These are phyloP conservation scores for Mediolabrus comicus DNA, from an alignment of 108 stramenopile species.

Conservation along the genomic window DNA sequence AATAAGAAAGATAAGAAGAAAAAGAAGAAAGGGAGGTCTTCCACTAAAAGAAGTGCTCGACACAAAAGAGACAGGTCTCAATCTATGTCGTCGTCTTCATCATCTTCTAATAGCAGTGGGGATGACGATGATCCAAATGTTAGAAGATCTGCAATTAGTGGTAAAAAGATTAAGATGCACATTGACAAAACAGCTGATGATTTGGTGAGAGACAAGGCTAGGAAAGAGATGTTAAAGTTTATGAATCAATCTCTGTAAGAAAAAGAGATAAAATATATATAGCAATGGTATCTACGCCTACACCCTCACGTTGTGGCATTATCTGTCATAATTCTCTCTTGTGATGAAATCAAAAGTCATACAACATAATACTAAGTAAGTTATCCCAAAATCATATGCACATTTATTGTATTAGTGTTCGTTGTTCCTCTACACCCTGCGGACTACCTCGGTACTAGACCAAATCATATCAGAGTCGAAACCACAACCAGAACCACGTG, in stretches of 20 bases:
- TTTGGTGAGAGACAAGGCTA: conserved; percentile 69
- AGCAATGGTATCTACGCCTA: no score
- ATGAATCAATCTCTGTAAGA: conserved; percentile 73
- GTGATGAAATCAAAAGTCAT: not conserved
- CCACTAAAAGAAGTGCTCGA: conserved; percentile 9
- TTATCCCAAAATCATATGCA: no score
- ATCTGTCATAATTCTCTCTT: not conserved
- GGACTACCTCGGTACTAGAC: no score
- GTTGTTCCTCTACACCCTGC: no score
- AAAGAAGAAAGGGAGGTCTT: conserved; percentile 5
- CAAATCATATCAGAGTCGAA: no score
- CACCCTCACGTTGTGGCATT: conserved; percentile 27
- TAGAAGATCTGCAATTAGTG: conserved; percentile 73
- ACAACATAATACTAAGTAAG: no score
- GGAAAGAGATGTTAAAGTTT: conserved; percentile 74
- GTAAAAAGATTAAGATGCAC: conserved; percentile 81
- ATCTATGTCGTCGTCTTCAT: conserved; percentile 8
- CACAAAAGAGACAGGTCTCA: conserved; percentile 2
- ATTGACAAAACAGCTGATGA: conserved; percentile 84
- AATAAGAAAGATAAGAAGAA: conserved; percentile 20
- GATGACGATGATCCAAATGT: conserved; percentile 45
- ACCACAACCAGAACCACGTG: no score
- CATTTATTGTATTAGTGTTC: no score
- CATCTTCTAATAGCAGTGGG: not conserved
- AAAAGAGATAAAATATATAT: conserved; percentile 1